Base-by-base conservation (phyloP, 345 rosid genomes). In the Trapa bicornis region DNA sequence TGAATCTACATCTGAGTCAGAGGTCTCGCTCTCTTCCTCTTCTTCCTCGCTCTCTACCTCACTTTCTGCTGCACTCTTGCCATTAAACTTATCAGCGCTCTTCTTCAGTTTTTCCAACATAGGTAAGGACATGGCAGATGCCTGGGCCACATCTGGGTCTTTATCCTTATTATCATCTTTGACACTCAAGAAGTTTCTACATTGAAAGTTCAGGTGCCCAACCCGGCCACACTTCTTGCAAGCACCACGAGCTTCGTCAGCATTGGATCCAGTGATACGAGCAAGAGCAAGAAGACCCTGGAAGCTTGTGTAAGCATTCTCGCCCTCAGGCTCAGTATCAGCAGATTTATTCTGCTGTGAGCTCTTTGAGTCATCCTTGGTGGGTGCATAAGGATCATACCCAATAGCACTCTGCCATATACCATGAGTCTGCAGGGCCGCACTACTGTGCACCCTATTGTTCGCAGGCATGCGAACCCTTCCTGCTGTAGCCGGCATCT, bases 401-500 rank as follows among this genome's bases (percentile, higher is more conserved):
- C 96, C 88, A 48, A 91, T 94, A 12, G 97, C 96, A 67, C 93
- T 94, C 81, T 91, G 99, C 99, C 99, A 94, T 70, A 94, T 91
- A 2, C 99, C 99, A 56, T 94, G 99, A 10, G 99, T 91, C 70
- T 94, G 99, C 60, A 94, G 80, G 67, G 97, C 99, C 5, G 99
- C 99, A 69, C 97, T 94, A 80, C 97, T 91, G 66, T 94, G 99
- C 57, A 94, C 99, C 83, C 97, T 81, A 43, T 94, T 94, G 87
- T 94, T 94, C 54, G 97, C 99, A 10, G 97, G 99, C 96, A 94
- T 94, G 71, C 99, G 99, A 75, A 94, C 99, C 79, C 99, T 81
- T 13, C 99, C 99, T n/a, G 99, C 97, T 1, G 97, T 94, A 39
- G 99, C 99, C 81, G 97, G 99, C 97, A 94, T 94, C 88, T 80